Evolutionary conservation across 2,329 filamentous ascomycete species (phyloP).

Genomic region (Trichoderma aggressivum): DNA sequence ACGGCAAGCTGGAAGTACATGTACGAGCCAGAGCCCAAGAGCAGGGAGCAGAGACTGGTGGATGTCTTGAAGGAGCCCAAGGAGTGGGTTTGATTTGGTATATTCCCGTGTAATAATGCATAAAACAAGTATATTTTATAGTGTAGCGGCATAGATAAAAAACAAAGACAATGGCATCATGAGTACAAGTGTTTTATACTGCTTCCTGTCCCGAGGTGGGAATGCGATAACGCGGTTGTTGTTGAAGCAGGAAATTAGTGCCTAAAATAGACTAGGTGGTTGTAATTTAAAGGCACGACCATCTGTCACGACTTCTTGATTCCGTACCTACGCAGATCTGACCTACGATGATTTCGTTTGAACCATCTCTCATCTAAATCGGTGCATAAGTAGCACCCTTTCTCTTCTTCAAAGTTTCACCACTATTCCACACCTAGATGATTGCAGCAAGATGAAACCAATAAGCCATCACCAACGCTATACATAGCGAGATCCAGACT

Average conservation of each 20-base stretch:
- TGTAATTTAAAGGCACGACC: background rate
- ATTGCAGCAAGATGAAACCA: background rate
- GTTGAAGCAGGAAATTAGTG: background rate
- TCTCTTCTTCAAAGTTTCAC: background rate
- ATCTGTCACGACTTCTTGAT: background rate
- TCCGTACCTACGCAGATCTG: background rate
- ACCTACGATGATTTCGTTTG: background rate
- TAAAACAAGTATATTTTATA: constrained; percentile 1
- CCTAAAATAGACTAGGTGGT: background rate
- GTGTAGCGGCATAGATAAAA: constrained; percentile 4
- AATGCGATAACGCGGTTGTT: background rate
- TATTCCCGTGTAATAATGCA: background rate
- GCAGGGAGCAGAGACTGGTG: constrained; percentile 74
- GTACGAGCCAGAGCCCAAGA: constrained; percentile 75
- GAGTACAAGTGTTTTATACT: background rate
- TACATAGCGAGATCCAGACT: background rate
- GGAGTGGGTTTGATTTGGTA: constrained; percentile 57
- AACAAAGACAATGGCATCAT: background rate
- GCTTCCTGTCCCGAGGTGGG: background rate
- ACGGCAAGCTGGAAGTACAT: constrained; percentile 96
- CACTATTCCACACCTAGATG: background rate
- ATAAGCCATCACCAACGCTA: background rate
- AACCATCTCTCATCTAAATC: background rate
- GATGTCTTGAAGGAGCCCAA: constrained; percentile 64
- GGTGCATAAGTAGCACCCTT: background rate